phyloP scores from a whole-genome alignment of 2,329 filamentous ascomycete species.

The Exutisphaerella laricina region DNA sequence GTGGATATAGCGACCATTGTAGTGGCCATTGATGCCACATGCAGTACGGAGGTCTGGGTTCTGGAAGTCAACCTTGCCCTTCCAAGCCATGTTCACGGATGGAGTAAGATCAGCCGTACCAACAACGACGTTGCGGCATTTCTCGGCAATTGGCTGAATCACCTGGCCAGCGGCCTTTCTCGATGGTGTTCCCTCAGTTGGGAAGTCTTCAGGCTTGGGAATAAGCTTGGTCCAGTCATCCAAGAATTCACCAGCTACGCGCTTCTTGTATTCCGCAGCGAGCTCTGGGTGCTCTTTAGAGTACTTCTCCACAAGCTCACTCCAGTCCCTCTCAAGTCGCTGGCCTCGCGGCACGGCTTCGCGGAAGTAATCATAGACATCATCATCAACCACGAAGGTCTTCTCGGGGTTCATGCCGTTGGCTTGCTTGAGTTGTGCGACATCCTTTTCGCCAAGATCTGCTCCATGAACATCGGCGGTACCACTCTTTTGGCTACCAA shows the following conservation, averaged over 20 bases:
- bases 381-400: slow-evolving; percentile 36
- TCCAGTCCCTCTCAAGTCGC: slow-evolving; percentile 46
- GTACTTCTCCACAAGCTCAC: slow-evolving; percentile 42
- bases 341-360: slow-evolving; percentile 46
- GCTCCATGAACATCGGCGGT: slow-evolving; percentile 54
- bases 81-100: slow-evolving; percentile 37
- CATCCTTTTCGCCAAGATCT: slow-evolving; percentile 51
- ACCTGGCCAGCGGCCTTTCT: slow-evolving; percentile 47
- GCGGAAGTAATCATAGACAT: slow-evolving; percentile 49
- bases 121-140: slow-evolving; percentile 33
- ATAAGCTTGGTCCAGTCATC: slow-evolving; percentile 47
- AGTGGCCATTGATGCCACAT: slow-evolving; percentile 51
- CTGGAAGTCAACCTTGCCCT: slow-evolving; percentile 49
- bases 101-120: slow-evolving; percentile 36
- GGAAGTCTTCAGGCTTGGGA: slow-evolving; percentile 42
- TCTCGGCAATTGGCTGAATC: slow-evolving; percentile 34
- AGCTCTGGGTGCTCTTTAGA: slow-evolving; percentile 46
- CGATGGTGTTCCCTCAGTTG: slow-evolving; percentile 45
- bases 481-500: slow-evolving; percentile 47
- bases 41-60: slow-evolving; percentile 31
- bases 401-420: slow-evolving; percentile 46
- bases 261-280: slow-evolving; percentile 44
- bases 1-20: slow-evolving; percentile 48
- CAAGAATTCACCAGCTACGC: slow-evolving; percentile 46
- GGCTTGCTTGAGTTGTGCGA: slow-evolving; percentile 50